Percentiles rank a stretch among this genome's conserved stretches.
These are phyloP conservation scores for Aspergillus fischeri DNA, from an alignment of 2,329 filamentous ascomycete species.

Conservation along the genomic window DNA sequence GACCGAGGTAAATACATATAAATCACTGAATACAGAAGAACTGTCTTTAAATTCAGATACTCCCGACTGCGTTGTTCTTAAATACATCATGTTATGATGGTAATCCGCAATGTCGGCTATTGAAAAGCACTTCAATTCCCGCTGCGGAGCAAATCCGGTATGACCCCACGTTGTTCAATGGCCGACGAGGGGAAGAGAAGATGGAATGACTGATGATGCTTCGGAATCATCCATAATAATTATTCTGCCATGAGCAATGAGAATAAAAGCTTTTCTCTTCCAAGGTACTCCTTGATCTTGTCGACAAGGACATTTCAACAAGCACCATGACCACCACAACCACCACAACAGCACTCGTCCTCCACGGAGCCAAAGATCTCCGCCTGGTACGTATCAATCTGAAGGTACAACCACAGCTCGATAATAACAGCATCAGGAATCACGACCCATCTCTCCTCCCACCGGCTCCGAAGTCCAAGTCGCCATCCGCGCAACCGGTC, in stretches of 20 bases:
- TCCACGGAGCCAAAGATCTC: constrained; percentile 59
- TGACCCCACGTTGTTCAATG: constrained; percentile 8
- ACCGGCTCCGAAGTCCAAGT: constrained; percentile 57
- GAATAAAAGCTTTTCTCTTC: neutral
- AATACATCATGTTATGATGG: neutral
- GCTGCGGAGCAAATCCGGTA: constrained; percentile 20
- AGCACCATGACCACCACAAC: constrained; percentile 23
- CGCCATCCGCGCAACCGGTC: constrained; percentile 61
- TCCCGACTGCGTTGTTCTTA: neutral
- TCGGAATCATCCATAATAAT: neutral
- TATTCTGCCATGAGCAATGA: neutral
- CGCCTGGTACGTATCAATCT: constrained; percentile 45
- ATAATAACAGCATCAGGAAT: constrained; percentile 46
- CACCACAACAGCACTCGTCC: constrained; percentile 44
- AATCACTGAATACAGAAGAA: no score
- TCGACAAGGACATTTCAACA: neutral
- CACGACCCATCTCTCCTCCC: constrained; percentile 46
- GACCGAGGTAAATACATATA: neutral
- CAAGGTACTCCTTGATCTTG: neutral
- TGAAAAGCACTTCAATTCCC: constrained; percentile 11
- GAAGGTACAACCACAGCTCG: neutral
- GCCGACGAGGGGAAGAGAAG: neutral
- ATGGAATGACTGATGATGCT: neutral
- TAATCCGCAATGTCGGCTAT: constrained; percentile 10
- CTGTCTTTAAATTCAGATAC: neutral